Percentiles rank a stretch among this genome's conserved stretches.
phyloP scores from a whole-genome alignment of 2,329 filamentous ascomycete species.

The Colletotrichum sp. region DNA sequence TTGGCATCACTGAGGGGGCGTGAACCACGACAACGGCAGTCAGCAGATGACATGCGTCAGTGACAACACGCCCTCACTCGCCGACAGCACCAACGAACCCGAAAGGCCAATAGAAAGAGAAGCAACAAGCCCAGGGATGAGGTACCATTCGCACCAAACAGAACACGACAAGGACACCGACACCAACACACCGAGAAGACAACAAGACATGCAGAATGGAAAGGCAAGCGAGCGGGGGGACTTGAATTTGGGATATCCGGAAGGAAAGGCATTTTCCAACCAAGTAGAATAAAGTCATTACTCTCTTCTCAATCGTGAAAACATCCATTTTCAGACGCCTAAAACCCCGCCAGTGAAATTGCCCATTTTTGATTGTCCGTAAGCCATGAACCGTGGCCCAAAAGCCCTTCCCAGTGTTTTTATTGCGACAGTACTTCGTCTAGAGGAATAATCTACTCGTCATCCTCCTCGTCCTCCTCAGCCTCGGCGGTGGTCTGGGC shows the following conservation, averaged over 20 bases:
- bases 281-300: neutral
- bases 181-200: neutral
- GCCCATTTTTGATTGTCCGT: neutral
- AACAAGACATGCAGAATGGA: neutral
- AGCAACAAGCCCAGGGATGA: too few species aligned
- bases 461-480: constrained; percentile 70
- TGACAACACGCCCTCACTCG: neutral
- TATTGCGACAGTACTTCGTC: neutral
- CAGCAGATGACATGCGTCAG: too few species aligned
- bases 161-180: neutral
- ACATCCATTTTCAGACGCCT: constrained; percentile 16
- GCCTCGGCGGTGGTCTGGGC: constrained; percentile 80
- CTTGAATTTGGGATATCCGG: neutral
- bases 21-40: too few species aligned
- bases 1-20: too few species aligned
- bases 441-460: constrained; percentile 58
- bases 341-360: neutral
- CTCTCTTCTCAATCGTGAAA: neutral
- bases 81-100: neutral
- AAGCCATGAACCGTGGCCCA: too few species aligned
- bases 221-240: neutral
- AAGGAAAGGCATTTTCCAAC: neutral
- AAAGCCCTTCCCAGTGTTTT: neutral
- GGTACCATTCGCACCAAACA: too few species aligned
- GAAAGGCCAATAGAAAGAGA: fast-evolving